A percentile compares a stretch with the other conserved stretches of the same genome.
These are phyloP conservation scores for Metarhizium brunneum DNA, from an alignment of 2,329 filamentous ascomycete species.

Conservation along the genomic window DNA sequence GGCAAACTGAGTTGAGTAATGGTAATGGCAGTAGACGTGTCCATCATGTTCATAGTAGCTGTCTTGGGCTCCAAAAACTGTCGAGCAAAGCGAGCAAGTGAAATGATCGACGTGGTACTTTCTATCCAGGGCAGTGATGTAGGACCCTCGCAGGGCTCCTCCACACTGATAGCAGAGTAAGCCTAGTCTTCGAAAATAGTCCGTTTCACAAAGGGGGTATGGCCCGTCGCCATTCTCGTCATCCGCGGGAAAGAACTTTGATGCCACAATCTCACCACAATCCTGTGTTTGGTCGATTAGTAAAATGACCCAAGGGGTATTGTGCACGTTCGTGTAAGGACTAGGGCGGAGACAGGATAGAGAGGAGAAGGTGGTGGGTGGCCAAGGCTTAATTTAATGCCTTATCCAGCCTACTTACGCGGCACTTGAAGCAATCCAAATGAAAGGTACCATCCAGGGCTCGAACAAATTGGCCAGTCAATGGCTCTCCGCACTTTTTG, in stretches of 20 bases:
- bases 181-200: slow-evolving; percentile 90
- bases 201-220: slow-evolving; percentile 93
- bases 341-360: too few relatives aligned
- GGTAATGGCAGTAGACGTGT: slow-evolving; percentile 95
- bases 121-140: slow-evolving; percentile 93
- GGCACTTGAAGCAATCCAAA: slow-evolving; percentile 94
- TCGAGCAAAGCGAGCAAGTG: slow-evolving; percentile 92
- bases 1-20: slow-evolving; percentile 96
- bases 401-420: slow-evolving; percentile 48
- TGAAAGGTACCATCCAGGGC: slow-evolving; percentile 92
- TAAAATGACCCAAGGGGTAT: neutral
- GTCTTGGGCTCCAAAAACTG: slow-evolving; percentile 95
- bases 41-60: slow-evolving; percentile 98
- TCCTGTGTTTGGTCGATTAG: slow-evolving; percentile 49
- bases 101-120: slow-evolving; percentile 99
- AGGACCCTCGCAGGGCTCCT: slow-evolving; percentile 86
- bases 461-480: slow-evolving; percentile 93
- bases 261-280: slow-evolving; percentile 92
- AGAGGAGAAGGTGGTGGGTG: slow-evolving; percentile 2
- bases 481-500: slow-evolving; percentile 78
- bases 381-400: neutral
- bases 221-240: slow-evolving; percentile 78
- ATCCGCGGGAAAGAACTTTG: slow-evolving; percentile 96
- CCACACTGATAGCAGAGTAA: slow-evolving; percentile 88
- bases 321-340: neutral